Base-by-base conservation (phyloP, 148 eudicot species). In the Arbutus unedo region DNA sequence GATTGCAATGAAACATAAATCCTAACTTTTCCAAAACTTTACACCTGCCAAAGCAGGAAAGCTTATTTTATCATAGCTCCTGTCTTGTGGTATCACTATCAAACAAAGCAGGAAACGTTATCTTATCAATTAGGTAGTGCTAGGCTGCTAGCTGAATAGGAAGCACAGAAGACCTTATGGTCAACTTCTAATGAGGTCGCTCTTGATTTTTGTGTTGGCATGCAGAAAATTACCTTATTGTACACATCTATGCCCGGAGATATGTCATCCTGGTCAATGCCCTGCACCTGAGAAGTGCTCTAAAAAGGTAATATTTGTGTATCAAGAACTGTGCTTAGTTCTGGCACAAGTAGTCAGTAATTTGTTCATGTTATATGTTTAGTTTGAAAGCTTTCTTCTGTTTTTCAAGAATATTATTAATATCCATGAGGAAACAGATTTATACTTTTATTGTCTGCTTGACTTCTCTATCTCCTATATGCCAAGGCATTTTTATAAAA, bases 271-370 rank as follows among this genome's bases (percentile, higher is more conserved):
- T 56, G 95, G 97, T 64, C 87, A 85, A 62, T 96, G 98, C 82
- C 96, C 99, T 80, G 84, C 89, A 81, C 98, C 98, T 6, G 94
- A 96, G 68, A 93, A 94, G 81, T 96, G 99, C 93, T 88, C 90
- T 82, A 94, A 96, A 90, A 96, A 96, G 99, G 99, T 96, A 25
- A 67, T n/a, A 25, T 76, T 51, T 53, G 43, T 75, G 25, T 74
- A 74, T 74, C 25, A 19, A 0, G 16, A 19, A 13, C 1, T 48
- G 25, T 19, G 77, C 31, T 25, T 51, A 31, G 11, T 74, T n/a
- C 77, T 47, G 13, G 54, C 19, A 21, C 4, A 47, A 74, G 51
- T 10, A 21, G 14, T 74, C 79, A 23, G 47, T 70, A 43, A 53
- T 10, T 38, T 76, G 14, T 25, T 53, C 38, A 51, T 53, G 50